Percentiles rank a stretch among this genome's conserved stretches.
Evolutionary conservation across 2,329 filamentous ascomycete genomes (phyloP).

Genomic region (Penicillium griseofulvum): DNA sequence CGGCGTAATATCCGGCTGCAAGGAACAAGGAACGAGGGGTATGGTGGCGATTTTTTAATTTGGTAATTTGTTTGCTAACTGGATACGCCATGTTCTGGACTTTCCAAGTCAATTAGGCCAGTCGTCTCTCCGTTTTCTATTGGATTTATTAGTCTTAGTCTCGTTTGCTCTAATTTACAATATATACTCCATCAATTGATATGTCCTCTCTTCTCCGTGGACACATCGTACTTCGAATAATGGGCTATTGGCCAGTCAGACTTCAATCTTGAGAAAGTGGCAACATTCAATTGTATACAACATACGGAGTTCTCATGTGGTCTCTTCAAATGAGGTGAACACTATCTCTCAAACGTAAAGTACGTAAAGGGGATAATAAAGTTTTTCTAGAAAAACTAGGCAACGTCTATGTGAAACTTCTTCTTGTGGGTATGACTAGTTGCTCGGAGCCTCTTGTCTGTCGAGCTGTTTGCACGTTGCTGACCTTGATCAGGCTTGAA

Average conservation of each 20-base stretch:
- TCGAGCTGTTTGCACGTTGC: background rate
- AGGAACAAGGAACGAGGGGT: constrained; percentile 17
- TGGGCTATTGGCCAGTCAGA: background rate
- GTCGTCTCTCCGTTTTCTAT: background rate
- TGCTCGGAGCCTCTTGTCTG: background rate
- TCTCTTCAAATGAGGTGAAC: background rate
- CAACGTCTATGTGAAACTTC: background rate
- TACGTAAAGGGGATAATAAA: background rate
- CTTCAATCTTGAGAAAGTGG: background rate
- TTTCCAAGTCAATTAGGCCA: background rate
- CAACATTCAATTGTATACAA: too few species aligned
- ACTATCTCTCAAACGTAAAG: background rate
- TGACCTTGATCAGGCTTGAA: background rate
- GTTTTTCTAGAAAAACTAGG: background rate
- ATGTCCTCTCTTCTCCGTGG: too few species aligned
- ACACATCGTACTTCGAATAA: background rate
- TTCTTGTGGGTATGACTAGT: background rate
- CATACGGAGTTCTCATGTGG: too few species aligned
- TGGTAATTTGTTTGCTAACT: background rate
- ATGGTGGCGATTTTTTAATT: constrained; percentile 12
- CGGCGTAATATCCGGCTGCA: constrained; percentile 15
- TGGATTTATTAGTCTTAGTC: background rate
- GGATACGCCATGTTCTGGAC: background rate
- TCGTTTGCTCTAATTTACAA: background rate
- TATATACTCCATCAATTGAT: too few species aligned